These are phyloP conservation scores for Plasmodium fragile DNA, from an alignment of 169 alveolate genomes.

Conservation along the genomic window DNA sequence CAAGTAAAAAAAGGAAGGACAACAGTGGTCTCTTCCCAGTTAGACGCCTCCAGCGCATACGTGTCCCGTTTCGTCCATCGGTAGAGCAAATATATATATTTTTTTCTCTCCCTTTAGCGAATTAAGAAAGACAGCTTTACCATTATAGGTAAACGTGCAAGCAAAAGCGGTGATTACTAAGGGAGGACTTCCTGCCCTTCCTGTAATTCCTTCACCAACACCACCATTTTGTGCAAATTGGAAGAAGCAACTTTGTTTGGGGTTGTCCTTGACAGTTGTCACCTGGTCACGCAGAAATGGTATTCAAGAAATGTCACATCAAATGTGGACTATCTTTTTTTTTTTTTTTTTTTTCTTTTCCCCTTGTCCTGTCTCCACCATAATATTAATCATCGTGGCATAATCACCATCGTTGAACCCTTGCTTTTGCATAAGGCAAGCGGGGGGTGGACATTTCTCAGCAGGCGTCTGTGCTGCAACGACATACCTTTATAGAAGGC, in stretches of 20 bases:
- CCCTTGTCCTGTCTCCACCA: not conserved
- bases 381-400: not conserved
- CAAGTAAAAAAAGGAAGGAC: not conserved
- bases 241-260: not conserved
- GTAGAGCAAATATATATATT: not conserved
- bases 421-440: not conserved
- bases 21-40: not conserved
- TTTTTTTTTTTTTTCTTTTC: not conserved
- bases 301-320: not conserved
- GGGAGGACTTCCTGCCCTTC: not conserved
- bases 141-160: conserved; percentile 22
- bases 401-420: not conserved
- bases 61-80: not conserved
- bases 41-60: not conserved
- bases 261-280: not conserved
- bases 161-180: conserved; percentile 30
- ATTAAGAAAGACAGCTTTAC: conserved; percentile 18
- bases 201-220: not conserved
- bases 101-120: conserved; percentile 9
- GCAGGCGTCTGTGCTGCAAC: not conserved
- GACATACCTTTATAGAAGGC: not conserved
- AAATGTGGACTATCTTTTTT: not conserved
- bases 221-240: not conserved
- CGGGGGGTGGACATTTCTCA: not conserved
- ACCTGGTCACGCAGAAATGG: not conserved